phyloP scores from a whole-genome alignment of 192 early-diverging fungal species.

The Backusella mclennaniae region DNA sequence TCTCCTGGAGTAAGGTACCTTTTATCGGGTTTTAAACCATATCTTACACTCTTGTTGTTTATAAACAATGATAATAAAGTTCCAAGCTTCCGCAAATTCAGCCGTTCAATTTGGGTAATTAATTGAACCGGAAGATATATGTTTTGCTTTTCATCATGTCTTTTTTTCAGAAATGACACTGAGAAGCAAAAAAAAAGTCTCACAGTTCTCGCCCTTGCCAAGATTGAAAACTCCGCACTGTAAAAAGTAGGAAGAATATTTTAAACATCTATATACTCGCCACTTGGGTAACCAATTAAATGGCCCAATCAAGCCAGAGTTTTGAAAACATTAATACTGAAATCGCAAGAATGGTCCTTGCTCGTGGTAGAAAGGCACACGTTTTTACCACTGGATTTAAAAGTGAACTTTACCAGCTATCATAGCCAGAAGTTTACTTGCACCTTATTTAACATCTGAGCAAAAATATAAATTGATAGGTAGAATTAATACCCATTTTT shows the following conservation, averaged over 20 bases:
- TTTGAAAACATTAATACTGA: not conserved
- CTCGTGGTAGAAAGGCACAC: not conserved
- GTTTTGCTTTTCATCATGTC: not conserved
- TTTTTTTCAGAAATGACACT: not conserved
- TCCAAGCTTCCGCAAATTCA: not conserved
- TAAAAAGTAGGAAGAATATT: not conserved
- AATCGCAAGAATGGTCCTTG: not conserved
- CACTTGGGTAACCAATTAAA: not conserved
- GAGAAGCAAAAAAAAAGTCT: not conserved
- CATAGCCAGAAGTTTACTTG: not conserved
- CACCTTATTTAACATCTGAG: not conserved
- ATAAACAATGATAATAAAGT: not conserved
- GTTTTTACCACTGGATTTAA: not conserved
- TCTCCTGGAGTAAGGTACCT: not conserved
- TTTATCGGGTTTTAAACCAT: not conserved
- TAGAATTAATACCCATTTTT: conserved; percentile 2
- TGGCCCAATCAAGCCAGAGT: not conserved
- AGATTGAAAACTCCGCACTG: not conserved
- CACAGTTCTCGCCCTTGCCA: not conserved
- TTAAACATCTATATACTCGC: not conserved
- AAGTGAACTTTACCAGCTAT: not conserved
- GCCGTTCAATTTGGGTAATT: not conserved
- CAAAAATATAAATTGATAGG: not conserved
- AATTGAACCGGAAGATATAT: not conserved
- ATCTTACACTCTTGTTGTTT: not conserved